A percentile compares a stretch with the other conserved stretches of the same genome.
phyloP scores from a whole-genome alignment of 179 eudicot genomes.

The Patellifolia procumbens region DNA sequence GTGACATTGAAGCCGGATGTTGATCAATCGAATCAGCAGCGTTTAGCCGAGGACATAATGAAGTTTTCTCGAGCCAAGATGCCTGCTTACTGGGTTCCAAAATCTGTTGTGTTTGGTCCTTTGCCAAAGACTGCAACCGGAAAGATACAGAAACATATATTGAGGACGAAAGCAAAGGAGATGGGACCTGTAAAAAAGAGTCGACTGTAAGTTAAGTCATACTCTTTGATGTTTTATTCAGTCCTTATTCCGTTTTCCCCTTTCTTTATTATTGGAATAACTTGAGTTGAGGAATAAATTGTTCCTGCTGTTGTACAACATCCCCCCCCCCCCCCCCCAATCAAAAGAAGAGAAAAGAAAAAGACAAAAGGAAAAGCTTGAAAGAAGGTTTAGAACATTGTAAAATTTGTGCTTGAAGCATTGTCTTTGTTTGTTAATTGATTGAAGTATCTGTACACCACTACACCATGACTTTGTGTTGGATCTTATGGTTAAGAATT shows the following conservation, averaged over 20 bases:
- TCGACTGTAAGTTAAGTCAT: conserved; percentile 40
- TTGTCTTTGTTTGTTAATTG: conserved; percentile 2
- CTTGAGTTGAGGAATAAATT: neutral
- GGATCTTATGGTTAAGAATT: neutral
- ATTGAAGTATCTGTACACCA: conserved; percentile 1
- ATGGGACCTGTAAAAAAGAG: conserved; percentile 82
- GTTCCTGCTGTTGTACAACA: neutral
- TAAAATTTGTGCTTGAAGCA: conserved; percentile 5
- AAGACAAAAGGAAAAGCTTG: neutral
- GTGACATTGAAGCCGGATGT: conserved; percentile 61
- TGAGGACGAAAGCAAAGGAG: conserved; percentile 83
- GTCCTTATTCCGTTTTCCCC: neutral
- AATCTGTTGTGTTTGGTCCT: conserved; percentile 74
- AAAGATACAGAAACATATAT: conserved; percentile 83
- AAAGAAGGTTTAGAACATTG: conserved; percentile 2
- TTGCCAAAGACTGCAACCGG: conserved; percentile 96
- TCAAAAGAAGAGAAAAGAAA: neutral
- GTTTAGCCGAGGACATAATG: conserved; percentile 69
- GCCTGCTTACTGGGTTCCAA: conserved; percentile 92
- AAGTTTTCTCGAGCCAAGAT: conserved; percentile 68
- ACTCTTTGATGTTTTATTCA: neutral
- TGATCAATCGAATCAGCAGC: conserved; percentile 44
- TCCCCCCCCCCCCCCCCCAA: neutral
- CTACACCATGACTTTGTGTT: neutral
- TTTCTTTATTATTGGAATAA: conserved; percentile 8